A percentile compares a stretch with the other conserved stretches of the same genome.
Conservation (phyloP, 192 early-diverging fungal genomes). For the Linnemannia schmuckeri region DNA sequence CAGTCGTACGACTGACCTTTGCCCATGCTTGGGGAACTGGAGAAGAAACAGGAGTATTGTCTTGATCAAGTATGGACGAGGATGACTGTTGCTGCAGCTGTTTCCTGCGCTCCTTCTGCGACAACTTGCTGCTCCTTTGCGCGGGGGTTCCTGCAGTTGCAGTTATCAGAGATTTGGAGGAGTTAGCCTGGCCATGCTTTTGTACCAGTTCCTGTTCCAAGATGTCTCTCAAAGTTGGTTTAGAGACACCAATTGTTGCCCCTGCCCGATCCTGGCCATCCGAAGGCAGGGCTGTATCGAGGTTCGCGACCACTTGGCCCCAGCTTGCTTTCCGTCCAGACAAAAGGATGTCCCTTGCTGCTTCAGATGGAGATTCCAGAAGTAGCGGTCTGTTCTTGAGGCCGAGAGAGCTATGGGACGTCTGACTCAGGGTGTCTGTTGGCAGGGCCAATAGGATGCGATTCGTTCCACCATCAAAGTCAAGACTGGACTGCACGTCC, state of each 20-base stretch:
- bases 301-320: slow-evolving; percentile 16
- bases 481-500: neutral
- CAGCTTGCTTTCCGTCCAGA: slow-evolving; percentile 26
- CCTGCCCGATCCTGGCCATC: neutral
- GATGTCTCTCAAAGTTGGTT: slow-evolving; percentile 59
- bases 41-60: neutral
- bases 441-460: neutral
- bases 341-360: slow-evolving; percentile 22
- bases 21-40: slow-evolving; percentile 15
- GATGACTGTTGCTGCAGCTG: slow-evolving; percentile 35
- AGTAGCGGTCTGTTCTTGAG: slow-evolving; percentile 11
- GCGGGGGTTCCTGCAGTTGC: neutral
- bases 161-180: neutral
- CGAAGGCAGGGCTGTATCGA: neutral
- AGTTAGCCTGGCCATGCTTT: slow-evolving; percentile 14
- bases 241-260: neutral
- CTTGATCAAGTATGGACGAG: slow-evolving; percentile 9
- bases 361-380: neutral
- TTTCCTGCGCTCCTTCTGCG: slow-evolving; percentile 54
- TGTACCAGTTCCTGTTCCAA: slow-evolving; percentile 46
- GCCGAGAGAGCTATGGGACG: neutral
- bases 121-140: slow-evolving; percentile 42
- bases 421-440: neutral
- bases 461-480: neutral
- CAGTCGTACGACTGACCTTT: neutral